Conservation (phyloP, 352 stramenopile genomes). For the Globisporangium nunn region DNA sequence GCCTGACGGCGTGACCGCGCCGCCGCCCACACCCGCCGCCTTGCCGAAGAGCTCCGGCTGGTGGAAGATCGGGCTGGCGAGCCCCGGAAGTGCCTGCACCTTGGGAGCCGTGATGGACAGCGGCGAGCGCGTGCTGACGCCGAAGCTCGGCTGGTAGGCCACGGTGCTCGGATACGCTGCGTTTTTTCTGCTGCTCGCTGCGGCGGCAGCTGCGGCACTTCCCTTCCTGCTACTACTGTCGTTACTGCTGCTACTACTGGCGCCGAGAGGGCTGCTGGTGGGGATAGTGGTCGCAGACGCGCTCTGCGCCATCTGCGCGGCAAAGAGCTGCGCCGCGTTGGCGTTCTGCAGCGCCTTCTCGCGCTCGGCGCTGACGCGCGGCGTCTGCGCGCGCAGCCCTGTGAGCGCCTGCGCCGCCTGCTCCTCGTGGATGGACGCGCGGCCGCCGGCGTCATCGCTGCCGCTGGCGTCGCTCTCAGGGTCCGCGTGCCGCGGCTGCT, state of each 20-base stretch:
- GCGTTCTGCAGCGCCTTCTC: conserved; percentile 12
- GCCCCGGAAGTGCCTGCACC: conserved; percentile 11
- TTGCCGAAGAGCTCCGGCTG: conserved; percentile 27
- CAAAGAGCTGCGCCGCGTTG: conserved; percentile 10
- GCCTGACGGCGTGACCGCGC: conserved; percentile 14
- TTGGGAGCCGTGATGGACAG: conserved; percentile 43
- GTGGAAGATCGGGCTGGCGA: conserved; percentile 28
- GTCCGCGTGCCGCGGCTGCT: background rate
- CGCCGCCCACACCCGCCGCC: background rate
- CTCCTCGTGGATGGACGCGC: conserved; percentile 42
- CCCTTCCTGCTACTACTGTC: background rate
- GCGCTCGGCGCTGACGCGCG: conserved; percentile 8
- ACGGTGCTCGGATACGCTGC: conserved; percentile 9
- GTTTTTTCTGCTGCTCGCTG: conserved; percentile 4
- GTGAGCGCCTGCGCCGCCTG: conserved; percentile 69
- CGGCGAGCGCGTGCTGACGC: conserved; percentile 17
- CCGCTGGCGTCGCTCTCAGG: conserved; percentile 12
- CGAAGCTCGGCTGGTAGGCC: conserved; percentile 8
- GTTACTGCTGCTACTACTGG: background rate
- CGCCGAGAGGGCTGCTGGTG: background rate
- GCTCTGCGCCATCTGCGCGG: conserved; percentile 1
- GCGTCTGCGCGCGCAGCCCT: conserved; percentile 33
- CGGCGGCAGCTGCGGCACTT: background rate
- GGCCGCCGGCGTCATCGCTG: conserved; percentile 3
- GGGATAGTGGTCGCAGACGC: too few species aligned